Base-by-base conservation (phyloP, 164 flowering plant genomes). In the Vitis riparia region DNA sequence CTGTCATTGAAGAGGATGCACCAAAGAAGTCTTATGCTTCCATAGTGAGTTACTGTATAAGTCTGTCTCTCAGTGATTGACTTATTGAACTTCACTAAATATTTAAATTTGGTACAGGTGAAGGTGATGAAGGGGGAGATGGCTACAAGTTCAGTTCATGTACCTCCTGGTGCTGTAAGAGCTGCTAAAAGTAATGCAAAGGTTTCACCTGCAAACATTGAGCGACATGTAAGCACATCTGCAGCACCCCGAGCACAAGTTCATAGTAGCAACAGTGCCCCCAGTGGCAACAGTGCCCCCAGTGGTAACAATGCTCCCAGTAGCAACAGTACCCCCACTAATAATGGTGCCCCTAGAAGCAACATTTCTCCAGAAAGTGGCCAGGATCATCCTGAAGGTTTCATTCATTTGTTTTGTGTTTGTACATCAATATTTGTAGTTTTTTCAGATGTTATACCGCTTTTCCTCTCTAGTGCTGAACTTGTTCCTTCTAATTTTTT, bases 1-100 rank as follows among this genome's bases (percentile, higher is more conserved):
- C 65, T 3, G 27, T 47, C 51, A n/a, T 23, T 11, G 57, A 68
- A 62, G 73, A 61, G 59, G 79, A 75, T 55, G 75, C 76, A 47
- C 75, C 75, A 9, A 84, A 84, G 76, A 78, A 71, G 68, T 71
- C 86, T 11, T 85, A 77, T 76, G 85, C 85, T 49, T 81, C 86
- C 63, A 65, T 85, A 47, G 88, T 82, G 44, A 62, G 86, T 81
- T 63, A 16, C 12, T 67, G 13, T 44, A 9, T 67, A 27, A 50
- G 0, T 5, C 8, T 15, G 29, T 58, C 13, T 68, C 12, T 16
- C 11, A 17, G 10, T 12, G 13, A 19, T 32, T 68, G 12, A 30
- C 37, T 0, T 47, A 29, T 50, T 8, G 23, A 50, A 55, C 64
- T 12, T 68, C 4, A 8, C n/a, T 51, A 17, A 65, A 27, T 19